Evolutionary conservation across 371 early-diverging fungal genomes (phyloP).

Genomic region (Rhizopus sp.): DNA sequence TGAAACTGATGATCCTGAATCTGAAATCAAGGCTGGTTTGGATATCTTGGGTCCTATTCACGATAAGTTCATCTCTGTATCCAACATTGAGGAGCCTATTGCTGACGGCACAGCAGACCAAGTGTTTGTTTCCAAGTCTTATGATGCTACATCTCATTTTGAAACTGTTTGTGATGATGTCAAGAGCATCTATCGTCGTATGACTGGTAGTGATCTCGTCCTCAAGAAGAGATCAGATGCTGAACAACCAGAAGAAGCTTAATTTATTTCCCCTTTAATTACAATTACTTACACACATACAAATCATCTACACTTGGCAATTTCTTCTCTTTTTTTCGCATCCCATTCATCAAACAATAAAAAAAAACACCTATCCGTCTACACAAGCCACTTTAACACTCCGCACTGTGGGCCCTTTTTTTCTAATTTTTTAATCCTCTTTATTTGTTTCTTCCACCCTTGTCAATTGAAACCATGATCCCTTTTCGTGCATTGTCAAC

Average conservation of each 20-base stretch:
- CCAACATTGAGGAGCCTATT: slow-evolving; percentile 83
- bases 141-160: slow-evolving; percentile 99
- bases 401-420: too few relatives aligned
- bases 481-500: slow-evolving; percentile 26
- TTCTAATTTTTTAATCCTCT: too few relatives aligned
- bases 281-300: background rate
- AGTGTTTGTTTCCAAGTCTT: slow-evolving; percentile 91
- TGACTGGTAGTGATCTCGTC: slow-evolving; percentile 87
- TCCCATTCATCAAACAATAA: background rate
- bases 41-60: slow-evolving; percentile 88
- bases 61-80: slow-evolving; percentile 88
- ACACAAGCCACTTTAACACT: background rate
- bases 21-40: slow-evolving; percentile 87
- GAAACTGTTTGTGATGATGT: slow-evolving; percentile 98
- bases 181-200: slow-evolving; percentile 88
- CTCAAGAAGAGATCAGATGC: slow-evolving; percentile 63
- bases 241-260: slow-evolving; percentile 45
- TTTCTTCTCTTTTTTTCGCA: background rate
- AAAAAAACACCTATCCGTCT: background rate
- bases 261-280: background rate
- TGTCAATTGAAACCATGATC: slow-evolving; percentile 14
- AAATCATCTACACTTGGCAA: background rate
- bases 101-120: slow-evolving; percentile 82
- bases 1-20: slow-evolving; percentile 87
- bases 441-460: background rate